Evolutionary conservation across 2,329 filamentous ascomycete genomes (phyloP), one percentile per base, ranked within the genome.

Genomic region (Claviceps monticola): DNA sequence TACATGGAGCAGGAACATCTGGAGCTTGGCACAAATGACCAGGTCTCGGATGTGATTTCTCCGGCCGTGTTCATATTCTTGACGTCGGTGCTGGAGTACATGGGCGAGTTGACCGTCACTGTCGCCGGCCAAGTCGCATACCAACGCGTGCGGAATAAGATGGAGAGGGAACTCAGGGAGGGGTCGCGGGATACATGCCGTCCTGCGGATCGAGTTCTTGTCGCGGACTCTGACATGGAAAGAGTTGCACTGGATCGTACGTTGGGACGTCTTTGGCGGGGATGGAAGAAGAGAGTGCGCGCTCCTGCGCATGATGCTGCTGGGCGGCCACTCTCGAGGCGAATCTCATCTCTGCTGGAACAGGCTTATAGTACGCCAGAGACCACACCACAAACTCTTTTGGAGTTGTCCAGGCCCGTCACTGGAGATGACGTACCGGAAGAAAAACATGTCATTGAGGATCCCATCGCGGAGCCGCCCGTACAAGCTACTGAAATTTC

Each of bases 31-130:
- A 71, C 69, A 23, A 71, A 76, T 42, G 80, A 83, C 54, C 71
- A 76, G 38, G 68, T 78, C 38, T 79, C 81, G 48, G 84, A 83
- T 53, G 76, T 82, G 47, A 85, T 97, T 19, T 94, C 89, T 0
- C 90, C 93, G 34, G 86, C 90, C 0, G 88, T 94, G 14, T 90
- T 93, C 53, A 97, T 98, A 57, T 98, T 97, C 68, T 72, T 98
- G 46, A 96, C 93, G 0, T 94, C 91, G 0, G 88, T 98, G 55
- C 74, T 98, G 43, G 93, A 98, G 67, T 93, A 89, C 62, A 82
- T 98, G 67, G 91, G 88, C 36, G 93, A 98, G 68, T 86, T 95
- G 64, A 86, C 88, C 6, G 72, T 98, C 55, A 79, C 90, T n/a
- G 79, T 94, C 41, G 87, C 89, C 16, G 88, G 88, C 14, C 86